Base-by-base conservation (phyloP, 2,329 filamentous ascomycete species). In the Aspergillus sp. region DNA sequence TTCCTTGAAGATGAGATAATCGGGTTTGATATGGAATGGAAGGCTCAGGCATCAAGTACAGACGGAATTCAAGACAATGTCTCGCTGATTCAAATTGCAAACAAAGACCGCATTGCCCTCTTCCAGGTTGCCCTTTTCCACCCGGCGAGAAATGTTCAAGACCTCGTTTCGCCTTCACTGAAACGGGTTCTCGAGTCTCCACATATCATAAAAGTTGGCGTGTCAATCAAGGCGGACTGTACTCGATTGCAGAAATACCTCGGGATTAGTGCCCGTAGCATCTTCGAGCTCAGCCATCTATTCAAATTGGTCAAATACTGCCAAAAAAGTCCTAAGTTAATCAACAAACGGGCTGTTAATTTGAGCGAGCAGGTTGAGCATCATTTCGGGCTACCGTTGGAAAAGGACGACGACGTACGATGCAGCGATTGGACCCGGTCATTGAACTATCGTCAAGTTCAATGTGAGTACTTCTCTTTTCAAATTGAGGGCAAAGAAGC, bases 21-120 rank as follows among this genome's bases (percentile, higher is more conserved):
- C n/a, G 90, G 90, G 0, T 89, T 96, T 48, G 90, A 96, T 58
- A 76, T 96, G 49, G 91, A 96, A 69, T 96, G 91, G 90, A 75
- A 81, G 41, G 51, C 72, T 1, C 70, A 76, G 5, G 74, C 80
- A 0, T 69, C 60, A 5, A 72, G 62, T 13, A 55, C 51, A 6
- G 62, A 74, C 2, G 72, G 74, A 3, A 67, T 82, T 4, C 84
- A 86, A 51, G 72, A 77, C 40, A 88, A 90, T 48, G 79, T 94
- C 6, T 90, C 87, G 0, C 67, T 96, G 32, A 84, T 96, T 35
- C 91, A 96, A 64, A 65, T 96, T 19, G 88, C 90, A 1, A 86
- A 82, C 47, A 79, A 86, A 35, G 80, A 84, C 48, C 84, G 82
- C 10, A 84, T 96, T 39, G 88, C 77, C 0, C 75, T 96, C 0